Conservation (phyloP, 768 basidiomycete genomes). For the Boletales sp. region DNA sequence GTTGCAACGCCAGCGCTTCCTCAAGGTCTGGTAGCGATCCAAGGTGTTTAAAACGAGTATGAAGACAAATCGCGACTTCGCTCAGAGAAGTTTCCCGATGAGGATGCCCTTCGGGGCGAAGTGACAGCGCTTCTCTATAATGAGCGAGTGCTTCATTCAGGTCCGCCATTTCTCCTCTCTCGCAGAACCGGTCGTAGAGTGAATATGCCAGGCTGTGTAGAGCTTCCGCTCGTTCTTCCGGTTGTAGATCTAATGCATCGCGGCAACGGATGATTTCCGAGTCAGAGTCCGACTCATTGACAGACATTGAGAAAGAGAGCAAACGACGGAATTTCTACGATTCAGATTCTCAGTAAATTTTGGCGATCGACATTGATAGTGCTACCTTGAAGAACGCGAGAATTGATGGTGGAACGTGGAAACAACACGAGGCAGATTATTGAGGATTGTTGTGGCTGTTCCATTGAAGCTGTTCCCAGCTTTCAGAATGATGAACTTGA, state of each 20-base stretch:
- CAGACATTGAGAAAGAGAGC: background rate
- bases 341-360: no score
- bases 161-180: background rate
- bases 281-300: background rate
- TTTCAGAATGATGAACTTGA: no score
- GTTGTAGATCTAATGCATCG: background rate
- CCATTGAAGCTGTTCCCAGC: no score
- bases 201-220: background rate
- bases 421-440: no score
- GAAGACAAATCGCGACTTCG: background rate
- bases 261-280: background rate
- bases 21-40: background rate
- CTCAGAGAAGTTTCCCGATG: background rate
- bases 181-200: background rate
- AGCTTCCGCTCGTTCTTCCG: background rate
- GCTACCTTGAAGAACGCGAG: no score
- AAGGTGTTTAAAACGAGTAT: background rate
- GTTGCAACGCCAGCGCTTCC: background rate
- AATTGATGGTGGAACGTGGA: no score
- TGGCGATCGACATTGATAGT: no score
- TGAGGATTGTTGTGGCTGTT: no score
- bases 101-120: background rate
- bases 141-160: background rate
- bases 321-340: no score
- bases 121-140: background rate